Evolutionary conservation across 257 asterid species (phyloP), one percentile per base, ranked within the genome.

Genomic region (Linaria vulgaris): DNA sequence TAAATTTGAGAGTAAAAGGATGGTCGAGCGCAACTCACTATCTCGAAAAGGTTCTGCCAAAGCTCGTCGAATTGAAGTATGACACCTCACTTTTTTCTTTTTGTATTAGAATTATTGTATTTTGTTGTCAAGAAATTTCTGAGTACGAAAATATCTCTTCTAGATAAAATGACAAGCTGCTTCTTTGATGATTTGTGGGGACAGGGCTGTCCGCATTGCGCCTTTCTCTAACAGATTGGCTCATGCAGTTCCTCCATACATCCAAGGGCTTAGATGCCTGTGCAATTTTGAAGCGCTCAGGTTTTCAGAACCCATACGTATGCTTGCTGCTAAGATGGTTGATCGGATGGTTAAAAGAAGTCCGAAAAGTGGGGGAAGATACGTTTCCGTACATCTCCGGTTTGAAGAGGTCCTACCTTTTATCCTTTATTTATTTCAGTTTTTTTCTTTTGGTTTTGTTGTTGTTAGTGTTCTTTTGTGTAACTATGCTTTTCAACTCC

Each of bases 161-260:
- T 20, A 34, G 56, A 38, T 16, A 55, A 34, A 27, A 48, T 68
- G 67, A 51, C 66, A 41, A 55, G 53, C 44, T 68, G 55, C 54
- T 64, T 63, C 38, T 78, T 25, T 62, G 31, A 58, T 67, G 69
- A 60, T 73, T n/a, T 64, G 22, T 48, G 75, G 74, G 77, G 62
- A 68, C 96, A 92, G 99, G 96, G 99, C 96, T 67, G 97, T 94
- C 23, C 94, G 99, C 17, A 80, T 94, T 74, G 99, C 99, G 64
- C 99, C 99, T 63, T 94, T 94, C 82, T 94, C 99, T 30, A 94
- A 94, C 79, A 81, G 99, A 81, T 80, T 94, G 86, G 96, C 99
- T 70, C 96, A 94, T 74, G 86, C 85, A 56, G 97, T 82, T 75
- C 96, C 96, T 73, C 71, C 95, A 44, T 78, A 85, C 64, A 62